Base-by-base conservation (phyloP, 2,329 filamentous ascomycete genomes). In the Coleophoma cylindrospora region DNA sequence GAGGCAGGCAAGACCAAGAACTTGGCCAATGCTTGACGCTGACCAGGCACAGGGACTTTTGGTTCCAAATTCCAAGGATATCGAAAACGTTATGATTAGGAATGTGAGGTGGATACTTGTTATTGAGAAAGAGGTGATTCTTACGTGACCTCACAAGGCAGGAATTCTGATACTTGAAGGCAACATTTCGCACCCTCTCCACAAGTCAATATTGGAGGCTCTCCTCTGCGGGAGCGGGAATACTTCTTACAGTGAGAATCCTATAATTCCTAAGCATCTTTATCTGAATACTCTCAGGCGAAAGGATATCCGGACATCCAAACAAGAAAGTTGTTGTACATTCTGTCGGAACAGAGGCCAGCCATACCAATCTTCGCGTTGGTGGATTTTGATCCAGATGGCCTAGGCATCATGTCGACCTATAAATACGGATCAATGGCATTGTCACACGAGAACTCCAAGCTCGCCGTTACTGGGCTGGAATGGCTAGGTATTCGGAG, bases 251-350 rank as follows among this genome's bases (percentile, higher is more conserved):
- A 3, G 86, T 86, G 70, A 34, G 61, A 19, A 15, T 47, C 3
- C 1, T 27, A 9, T 22, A 43, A 14, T 9, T 14, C 43, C 34
- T 14, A 17, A 33, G 19, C n/a, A 32, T 13, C n/a, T 32, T 34
- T 27, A 14, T 19, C n/a, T 8, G 11, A 10, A 5, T 43, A 10
- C 22, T 5, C 10, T 13, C 48, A 90, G 85, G 89, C 83, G 1
- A 94, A 91, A 72, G 89, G 89, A 2, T 94, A 90, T 61, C 88
- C 89, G 0, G 89, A 94, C 58, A 70, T 92, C 44, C 75, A 78
- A 1, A 90, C 87, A 0, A 74, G 86, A 8, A 74, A 75, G 14
- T 84, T 92, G 48, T 68, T 92, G 1, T 73, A 75, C 40, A 64
- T 72, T 12, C 49, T 90, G 1, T 74, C 77, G 36, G 64, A 58